phyloP scores from a whole-genome alignment of 805 yeast genomes.

The Spencermartinsiella europaea region DNA sequence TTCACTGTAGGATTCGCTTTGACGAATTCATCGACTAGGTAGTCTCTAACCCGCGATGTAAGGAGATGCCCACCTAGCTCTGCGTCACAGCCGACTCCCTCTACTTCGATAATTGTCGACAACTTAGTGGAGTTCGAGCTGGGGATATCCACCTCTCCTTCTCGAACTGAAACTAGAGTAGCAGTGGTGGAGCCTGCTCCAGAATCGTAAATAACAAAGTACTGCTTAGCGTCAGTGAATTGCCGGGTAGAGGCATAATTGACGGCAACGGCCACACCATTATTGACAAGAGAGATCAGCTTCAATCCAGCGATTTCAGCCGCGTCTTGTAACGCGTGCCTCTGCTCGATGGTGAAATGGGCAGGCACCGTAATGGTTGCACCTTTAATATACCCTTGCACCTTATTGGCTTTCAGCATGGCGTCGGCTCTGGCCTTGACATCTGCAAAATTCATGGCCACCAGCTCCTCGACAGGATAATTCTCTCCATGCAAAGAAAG shows the following conservation, averaged over 20 bases:
- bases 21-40: conserved; percentile 57
- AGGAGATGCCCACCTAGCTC: conserved; percentile 70
- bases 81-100: conserved; percentile 66
- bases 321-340: conserved; percentile 67
- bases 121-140: conserved; percentile 15
- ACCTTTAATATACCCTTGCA: conserved; percentile 53
- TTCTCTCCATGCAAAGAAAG: conserved; percentile 45
- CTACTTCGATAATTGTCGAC: conserved; percentile 48
- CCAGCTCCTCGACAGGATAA: conserved; percentile 66
- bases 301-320: conserved; percentile 63
- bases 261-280: conserved; percentile 87
- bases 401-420: conserved; percentile 42
- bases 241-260: conserved; percentile 64
- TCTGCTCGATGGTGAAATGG: conserved; percentile 55
- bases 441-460: conserved; percentile 77
- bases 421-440: conserved; percentile 58
- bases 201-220: conserved; percentile 76
- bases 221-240: conserved; percentile 43
- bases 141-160: conserved; percentile 36
- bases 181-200: conserved; percentile 92
- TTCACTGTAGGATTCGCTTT: conserved; percentile 33
- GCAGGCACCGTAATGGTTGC: conserved; percentile 77
- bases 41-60: conserved; percentile 57
- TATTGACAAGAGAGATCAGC: conserved; percentile 70
- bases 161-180: conserved; percentile 64